These are phyloP conservation scores for Phoenix roebelenii DNA, from an alignment of 176 grass and related monocot genomes.

Conservation along the genomic window DNA sequence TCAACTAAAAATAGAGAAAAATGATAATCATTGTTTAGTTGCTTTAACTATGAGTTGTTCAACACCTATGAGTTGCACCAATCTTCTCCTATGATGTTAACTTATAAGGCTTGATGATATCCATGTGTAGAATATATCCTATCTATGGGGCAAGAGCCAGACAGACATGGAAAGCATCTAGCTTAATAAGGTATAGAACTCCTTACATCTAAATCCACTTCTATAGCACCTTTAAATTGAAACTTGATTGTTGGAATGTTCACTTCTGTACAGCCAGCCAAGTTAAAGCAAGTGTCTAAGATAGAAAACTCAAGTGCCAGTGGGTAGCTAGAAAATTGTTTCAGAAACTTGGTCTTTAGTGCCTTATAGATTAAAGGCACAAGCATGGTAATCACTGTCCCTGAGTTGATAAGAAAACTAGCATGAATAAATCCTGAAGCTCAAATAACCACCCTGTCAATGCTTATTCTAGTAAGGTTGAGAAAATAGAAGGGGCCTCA, in stretches of 20 bases:
- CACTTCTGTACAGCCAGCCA: too few relatives aligned
- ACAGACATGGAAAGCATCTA: constrained; percentile 1
- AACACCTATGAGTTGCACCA: too few relatives aligned
- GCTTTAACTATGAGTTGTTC: too few relatives aligned
- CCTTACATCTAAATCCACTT: constrained; percentile 6
- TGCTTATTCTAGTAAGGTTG: constrained; percentile 6
- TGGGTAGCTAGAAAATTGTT: too few relatives aligned
- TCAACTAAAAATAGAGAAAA: too few relatives aligned
- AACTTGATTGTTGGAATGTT: too few relatives aligned
- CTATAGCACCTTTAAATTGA: neutral
- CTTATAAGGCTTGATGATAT: too few relatives aligned
- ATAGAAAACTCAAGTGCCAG: too few relatives aligned
- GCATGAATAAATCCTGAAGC: neutral
- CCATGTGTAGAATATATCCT: too few relatives aligned
- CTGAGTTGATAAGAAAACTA: constrained; percentile 6
- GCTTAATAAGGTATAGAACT: constrained; percentile 7
- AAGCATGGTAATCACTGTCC: constrained; percentile 6
- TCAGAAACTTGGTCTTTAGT: neutral
- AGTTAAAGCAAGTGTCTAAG: too few relatives aligned
- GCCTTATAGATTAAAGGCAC: neutral
- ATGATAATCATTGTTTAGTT: too few relatives aligned
- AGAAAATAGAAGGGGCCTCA: constrained; percentile 11
- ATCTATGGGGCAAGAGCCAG: neutral
- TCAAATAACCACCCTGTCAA: neutral
- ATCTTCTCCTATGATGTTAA: too few relatives aligned